Base-by-base conservation (phyloP, 2,329 filamentous ascomycete species). In the Aspergillus tanneri region DNA sequence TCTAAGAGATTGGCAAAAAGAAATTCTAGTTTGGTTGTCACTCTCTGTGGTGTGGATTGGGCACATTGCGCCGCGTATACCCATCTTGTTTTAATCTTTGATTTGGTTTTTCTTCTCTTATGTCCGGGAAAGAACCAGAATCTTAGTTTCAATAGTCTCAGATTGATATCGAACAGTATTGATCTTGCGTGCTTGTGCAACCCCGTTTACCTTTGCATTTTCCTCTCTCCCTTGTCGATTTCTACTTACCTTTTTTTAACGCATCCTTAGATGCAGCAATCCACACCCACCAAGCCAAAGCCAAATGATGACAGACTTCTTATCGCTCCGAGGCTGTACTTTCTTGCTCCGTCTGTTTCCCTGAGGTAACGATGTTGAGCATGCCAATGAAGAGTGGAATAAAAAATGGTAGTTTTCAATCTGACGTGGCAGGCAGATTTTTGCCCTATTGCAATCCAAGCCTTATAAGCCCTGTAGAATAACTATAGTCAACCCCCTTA, bases 351-450 rank as follows among this genome's bases (percentile, higher is more conserved):
- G 55, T 60, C 57, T 65, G 64, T 65, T 60, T 50, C 60, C 50
- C n/a, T 10, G 46, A 57, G 59, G 61, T 55, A 65, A 65, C 63
- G 59, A 54, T 60, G 68, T 65, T 37, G 55, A 69, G 63, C 64
- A 66, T 54, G 55, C 60, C 67, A n/a, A 48, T 72, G 70, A 72
- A 52, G 68, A 68, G 64, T 59, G 54, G 58, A 52, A 49, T 47
- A 51, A 52, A 53, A 32, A 56, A 63, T 59, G 60, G 66, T 72
- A 72, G 70, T 73, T 72, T 72, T 72, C 70, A 73, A 72, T 70
- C 68, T 67, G 65, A 69, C 53, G 42, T 46, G 50, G 46, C 53
- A 49, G 53, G 47, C 47, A 16, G 35, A 38, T 43, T 40, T 11
- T 27, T 34, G 24, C 14, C 10, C 21, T 40, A n/a, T n/a, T n/a